phyloP scores from a whole-genome alignment of 192 early-diverging fungal species.

The Coemansia sp. region DNA sequence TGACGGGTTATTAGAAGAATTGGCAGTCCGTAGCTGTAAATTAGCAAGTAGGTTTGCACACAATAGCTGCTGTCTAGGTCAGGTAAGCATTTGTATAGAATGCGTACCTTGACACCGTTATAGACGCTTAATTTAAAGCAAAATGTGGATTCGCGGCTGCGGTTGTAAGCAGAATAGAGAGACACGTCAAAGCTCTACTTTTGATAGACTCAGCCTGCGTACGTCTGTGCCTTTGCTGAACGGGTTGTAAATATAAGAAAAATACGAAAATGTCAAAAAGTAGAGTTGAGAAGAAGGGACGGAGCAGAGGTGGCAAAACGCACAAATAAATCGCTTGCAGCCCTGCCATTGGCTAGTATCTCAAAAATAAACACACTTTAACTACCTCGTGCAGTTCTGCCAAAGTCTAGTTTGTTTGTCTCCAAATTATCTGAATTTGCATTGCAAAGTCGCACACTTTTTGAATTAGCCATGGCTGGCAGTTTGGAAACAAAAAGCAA shows the following conservation, averaged over 20 bases:
- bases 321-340: background rate
- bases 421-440: slow-evolving; percentile 2
- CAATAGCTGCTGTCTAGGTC: background rate
- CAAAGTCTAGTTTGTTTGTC: background rate
- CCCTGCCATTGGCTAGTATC: slow-evolving; percentile 5
- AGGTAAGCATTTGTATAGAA: background rate
- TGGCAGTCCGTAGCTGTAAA: background rate
- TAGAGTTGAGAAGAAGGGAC: slow-evolving; percentile 9
- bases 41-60: background rate
- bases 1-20: background rate
- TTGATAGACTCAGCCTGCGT: background rate
- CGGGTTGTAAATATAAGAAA: background rate
- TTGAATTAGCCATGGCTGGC: slow-evolving; percentile 9
- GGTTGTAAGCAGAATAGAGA: background rate
- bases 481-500: slow-evolving; percentile 12
- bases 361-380: slow-evolving; percentile 7
- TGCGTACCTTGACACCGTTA: background rate
- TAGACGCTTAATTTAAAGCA: background rate
- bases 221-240: background rate
- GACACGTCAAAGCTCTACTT: background rate
- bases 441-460: background rate
- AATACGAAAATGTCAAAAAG: background rate
- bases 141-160: background rate
- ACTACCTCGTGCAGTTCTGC: background rate
- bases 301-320: background rate